These are phyloP conservation scores for Handroanthus guayacan DNA, from an alignment of 257 asterid genomes.

Conservation along the genomic window DNA sequence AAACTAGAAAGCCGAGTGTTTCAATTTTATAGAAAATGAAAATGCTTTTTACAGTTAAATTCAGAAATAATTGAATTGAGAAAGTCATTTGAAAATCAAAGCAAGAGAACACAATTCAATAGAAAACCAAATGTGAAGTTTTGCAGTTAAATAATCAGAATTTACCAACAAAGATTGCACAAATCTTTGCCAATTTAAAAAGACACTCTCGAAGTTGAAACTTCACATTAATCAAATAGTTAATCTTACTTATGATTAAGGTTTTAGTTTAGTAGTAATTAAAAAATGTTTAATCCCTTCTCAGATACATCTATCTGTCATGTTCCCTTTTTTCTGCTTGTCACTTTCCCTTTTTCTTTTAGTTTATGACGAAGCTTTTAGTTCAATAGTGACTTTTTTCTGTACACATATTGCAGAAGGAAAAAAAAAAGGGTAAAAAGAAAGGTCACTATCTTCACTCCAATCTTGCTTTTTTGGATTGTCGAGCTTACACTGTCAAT, in stretches of 20 bases:
- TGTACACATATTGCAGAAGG: neutral
- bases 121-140: neutral
- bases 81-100: too few relatives aligned
- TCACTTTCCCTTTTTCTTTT: conserved; percentile 30
- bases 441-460: conserved; percentile 19
- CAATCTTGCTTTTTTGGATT: conserved; percentile 35
- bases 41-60: too few relatives aligned
- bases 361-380: too few relatives aligned
- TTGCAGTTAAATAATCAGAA: conserved; percentile 21
- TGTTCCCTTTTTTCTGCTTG: conserved; percentile 15
- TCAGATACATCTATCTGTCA: conserved; percentile 42
- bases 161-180: conserved; percentile 3
- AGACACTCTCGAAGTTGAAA: neutral
- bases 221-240: conserved; percentile 18
- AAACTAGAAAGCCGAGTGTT: too few relatives aligned
- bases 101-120: too few relatives aligned
- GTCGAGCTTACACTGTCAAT: conserved; percentile 48
- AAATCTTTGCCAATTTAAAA: neutral
- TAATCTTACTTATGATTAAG: conserved; percentile 15
- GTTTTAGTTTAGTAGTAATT: neutral
- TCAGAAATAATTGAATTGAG: too few relatives aligned
- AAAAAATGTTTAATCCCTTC: conserved; percentile 15
- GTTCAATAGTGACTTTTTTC: conserved; percentile 2
- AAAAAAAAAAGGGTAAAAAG: neutral
- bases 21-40: too few relatives aligned